Evolutionary conservation across 1,139 yeast genomes (phyloP), one percentile per base, ranked within the genome.

Genomic region (Taphrina communis): DNA sequence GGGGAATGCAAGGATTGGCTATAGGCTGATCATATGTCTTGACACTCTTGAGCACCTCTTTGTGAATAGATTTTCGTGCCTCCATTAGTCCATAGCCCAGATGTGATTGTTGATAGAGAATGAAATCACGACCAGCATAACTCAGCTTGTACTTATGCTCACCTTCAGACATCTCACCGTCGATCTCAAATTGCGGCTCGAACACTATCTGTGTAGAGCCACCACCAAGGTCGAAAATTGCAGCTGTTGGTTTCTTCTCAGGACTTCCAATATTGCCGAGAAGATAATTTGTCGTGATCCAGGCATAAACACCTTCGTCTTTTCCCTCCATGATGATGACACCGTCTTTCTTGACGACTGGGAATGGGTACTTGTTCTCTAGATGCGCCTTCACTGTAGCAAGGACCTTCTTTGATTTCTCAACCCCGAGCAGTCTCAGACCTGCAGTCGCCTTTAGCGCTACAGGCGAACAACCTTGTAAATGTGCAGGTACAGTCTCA

Each of bases 361-460:
- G 89, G 81, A 94, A 95, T 66, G 98, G 98, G 78, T 86, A 94
- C 73, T 90, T 87, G 1, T 81, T 79, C 76, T 89, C 90, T 72
- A 94, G 82, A 77, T 91, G 96, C 17, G 77, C 76, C 76, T 89
- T 84, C 52, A 94, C 97, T 72, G 91, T 91, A 9, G 80, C 82
- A 75, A 94, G 82, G 71, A 94, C 93, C 65, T 85, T 85, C 38
- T 79, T 78, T 0, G 95, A 83, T 77, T 89, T 89, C 65, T 84
- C 88, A 66, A 85, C 85, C 69, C 99, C 99, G 68, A 94, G 82
- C 73, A 89, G 78, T 79, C 99, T 86, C 76, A 94, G 84, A 39
- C 99, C 99, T 31, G 99, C 99, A 65, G 99, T 94, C 65, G 99
- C 99, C 81, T 93, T 93, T 66, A 94, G 97, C 0, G 97, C 94